Evolutionary conservation across 768 basidiomycete species (phyloP).

Genomic region (Pleurotus platypus): DNA sequence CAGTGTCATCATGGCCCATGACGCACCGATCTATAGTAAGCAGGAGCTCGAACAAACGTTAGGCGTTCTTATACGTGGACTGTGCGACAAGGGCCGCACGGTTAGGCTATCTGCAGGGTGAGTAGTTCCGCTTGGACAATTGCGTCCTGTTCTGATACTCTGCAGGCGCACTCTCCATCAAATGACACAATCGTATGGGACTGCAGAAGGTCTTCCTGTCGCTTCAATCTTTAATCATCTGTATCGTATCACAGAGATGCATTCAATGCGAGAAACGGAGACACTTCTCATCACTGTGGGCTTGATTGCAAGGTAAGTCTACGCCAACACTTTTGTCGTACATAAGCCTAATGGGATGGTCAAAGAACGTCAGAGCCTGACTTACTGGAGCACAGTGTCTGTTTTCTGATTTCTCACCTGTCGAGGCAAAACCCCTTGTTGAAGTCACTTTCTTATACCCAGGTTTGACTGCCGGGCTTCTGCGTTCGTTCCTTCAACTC

Average conservation of each 20-base stretch:
- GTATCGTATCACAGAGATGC: constrained; percentile 42
- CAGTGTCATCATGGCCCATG: constrained; percentile 37
- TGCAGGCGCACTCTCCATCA: constrained; percentile 46
- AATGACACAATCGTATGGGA: constrained; percentile 40
- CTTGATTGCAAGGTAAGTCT: constrained; percentile 42
- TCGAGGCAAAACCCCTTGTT: constrained; percentile 66
- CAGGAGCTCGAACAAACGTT: constrained; percentile 26
- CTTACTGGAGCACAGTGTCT: constrained; percentile 55
- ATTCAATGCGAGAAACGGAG: constrained; percentile 52
- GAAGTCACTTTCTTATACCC: constrained; percentile 63
- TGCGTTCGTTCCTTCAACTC: constrained; percentile 4
- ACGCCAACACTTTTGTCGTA: not conserved
- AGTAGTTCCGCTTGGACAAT: constrained; percentile 13
- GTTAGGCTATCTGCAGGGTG: constrained; percentile 72
- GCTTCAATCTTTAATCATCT: constrained; percentile 38
- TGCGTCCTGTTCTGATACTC: not conserved
- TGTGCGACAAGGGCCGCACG: constrained; percentile 52
- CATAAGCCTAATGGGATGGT: constrained; percentile 1
- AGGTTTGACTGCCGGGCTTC: constrained; percentile 39
- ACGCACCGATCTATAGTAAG: constrained; percentile 26
- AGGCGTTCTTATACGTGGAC: constrained; percentile 42
- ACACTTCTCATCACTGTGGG: constrained; percentile 62
- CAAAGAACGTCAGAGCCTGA: constrained; percentile 44
- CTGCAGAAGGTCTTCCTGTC: constrained; percentile 11
- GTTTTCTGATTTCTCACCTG: constrained; percentile 62